Percentiles rank a stretch among this genome's conserved stretches.
phyloP scores from a whole-genome alignment of 2,329 filamentous ascomycete genomes.

The Chrysoporthe austroafricana region DNA sequence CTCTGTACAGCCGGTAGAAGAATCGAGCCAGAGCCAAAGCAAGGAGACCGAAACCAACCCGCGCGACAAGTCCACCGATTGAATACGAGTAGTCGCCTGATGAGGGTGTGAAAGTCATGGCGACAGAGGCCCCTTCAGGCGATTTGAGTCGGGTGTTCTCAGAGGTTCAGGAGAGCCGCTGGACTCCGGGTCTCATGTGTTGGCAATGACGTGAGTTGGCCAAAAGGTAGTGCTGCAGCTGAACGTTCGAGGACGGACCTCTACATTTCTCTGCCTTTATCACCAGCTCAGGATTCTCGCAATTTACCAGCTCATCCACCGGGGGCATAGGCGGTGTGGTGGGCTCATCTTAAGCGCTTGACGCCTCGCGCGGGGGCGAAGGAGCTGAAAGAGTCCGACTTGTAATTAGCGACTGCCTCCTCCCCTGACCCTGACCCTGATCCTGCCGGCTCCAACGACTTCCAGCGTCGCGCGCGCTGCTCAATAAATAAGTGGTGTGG shows the following conservation, averaged over 20 bases:
- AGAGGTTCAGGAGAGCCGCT: neutral
- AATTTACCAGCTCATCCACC: no score
- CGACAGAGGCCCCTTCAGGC: neutral
- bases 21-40: slow-evolving; percentile 31
- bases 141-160: neutral
- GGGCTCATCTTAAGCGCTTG: no score
- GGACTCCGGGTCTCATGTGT: no score
- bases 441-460: neutral
- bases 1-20: slow-evolving; percentile 35
- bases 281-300: no score
- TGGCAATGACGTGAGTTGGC: no score
- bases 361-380: neutral
- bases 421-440: neutral
- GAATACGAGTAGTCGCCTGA: slow-evolving; percentile 4
- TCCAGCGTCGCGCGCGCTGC: no score
- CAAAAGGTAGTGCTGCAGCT: no score
- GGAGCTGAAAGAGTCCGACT: neutral
- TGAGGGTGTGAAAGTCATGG: neutral
- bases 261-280: no score
- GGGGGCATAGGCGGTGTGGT: no score
- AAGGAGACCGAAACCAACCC: neutral
- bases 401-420: neutral
- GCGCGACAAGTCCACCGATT: neutral
- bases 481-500: no score
- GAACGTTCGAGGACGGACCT: no score